phyloP scores from a whole-genome alignment of 2,329 filamentous ascomycete genomes.

The Neonectria neomacrospora region DNA sequence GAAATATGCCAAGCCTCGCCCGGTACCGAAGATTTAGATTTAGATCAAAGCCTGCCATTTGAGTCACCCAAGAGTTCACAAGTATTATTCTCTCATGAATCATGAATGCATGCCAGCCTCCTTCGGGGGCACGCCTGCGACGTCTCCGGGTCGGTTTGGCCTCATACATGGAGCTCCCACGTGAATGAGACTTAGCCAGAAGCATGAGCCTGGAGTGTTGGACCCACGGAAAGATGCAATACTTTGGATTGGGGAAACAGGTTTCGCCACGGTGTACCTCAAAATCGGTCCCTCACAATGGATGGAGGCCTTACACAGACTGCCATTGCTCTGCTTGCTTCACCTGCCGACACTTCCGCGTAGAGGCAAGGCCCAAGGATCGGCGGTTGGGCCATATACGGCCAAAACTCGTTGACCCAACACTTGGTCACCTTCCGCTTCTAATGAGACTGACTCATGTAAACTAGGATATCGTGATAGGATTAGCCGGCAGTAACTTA shows the following conservation, averaged over 20 bases:
- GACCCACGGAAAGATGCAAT: background rate
- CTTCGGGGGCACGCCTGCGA: background rate
- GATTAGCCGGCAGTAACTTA: background rate
- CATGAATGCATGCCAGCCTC: background rate
- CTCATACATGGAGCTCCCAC: background rate
- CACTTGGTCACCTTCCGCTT: background rate
- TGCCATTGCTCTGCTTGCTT: background rate
- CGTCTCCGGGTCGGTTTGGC: background rate
- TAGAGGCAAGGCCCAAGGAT: background rate
- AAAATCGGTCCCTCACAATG: background rate
- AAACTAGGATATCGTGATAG: background rate
- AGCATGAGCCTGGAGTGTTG: background rate
- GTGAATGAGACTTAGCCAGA: background rate
- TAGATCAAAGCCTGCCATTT: background rate
- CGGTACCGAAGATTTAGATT: background rate
- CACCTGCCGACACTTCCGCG: background rate
- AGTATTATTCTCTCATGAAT: background rate
- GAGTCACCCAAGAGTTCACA: background rate
- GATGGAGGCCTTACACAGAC: too few species aligned
- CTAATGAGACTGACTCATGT: background rate
- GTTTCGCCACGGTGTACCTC: background rate
- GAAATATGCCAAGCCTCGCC: background rate
- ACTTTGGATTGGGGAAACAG: background rate
- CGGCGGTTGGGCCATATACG: background rate
- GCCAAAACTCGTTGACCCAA: background rate